Base-by-base conservation (phyloP, 805 yeast genomes). In the Isabelozyma gotoi region DNA sequence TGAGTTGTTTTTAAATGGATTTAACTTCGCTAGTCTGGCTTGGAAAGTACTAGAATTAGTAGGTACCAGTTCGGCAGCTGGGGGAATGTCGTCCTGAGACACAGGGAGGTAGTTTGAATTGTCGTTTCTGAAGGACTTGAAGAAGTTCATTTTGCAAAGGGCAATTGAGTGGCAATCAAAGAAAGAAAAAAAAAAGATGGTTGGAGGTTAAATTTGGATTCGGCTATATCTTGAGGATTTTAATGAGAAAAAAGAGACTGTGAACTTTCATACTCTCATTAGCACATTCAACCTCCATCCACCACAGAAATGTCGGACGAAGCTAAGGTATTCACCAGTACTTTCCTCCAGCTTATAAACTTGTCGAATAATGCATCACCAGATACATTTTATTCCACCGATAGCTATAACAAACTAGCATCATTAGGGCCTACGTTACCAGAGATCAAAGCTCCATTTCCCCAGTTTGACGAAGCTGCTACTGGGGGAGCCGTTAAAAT, bases 351-450 rank as follows among this genome's bases (percentile, higher is more conserved):
- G 44, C 66, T 81, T 46, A 69, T 80, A 11, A 59, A 66, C 17
- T 63, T 80, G 43, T 70, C 76, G 5, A 59, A 67, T n/a, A 68
- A 65, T 33, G 63, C 68, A 0, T 52, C 69, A 0, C 40, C 65
- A 1, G 64, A 60, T 33, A 35, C 48, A n/a, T 70, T 68, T 57
- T 57, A 62, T 48, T 50, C 62, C 38, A 56, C 72, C 4, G 51
- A 58, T 4, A 64, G 68, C 16, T 62, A 65, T 41, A 40, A 44
- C 40, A 53, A 51, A 24, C 46, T 71, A 19, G 53, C 47, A 51
- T 64, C 62, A 19, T 63, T 60, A 57, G 75, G 81, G 17, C 79
- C 80, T 8, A 65, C 76, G 18, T 67, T 81, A 34, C 83, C 84
- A 38, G 60, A 70, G 15, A 53, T 78, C 33, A 67, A 68, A 39